These are phyloP conservation scores for Blastocystis sp. DNA, from an alignment of 352 stramenopile species.

Conservation along the genomic window DNA sequence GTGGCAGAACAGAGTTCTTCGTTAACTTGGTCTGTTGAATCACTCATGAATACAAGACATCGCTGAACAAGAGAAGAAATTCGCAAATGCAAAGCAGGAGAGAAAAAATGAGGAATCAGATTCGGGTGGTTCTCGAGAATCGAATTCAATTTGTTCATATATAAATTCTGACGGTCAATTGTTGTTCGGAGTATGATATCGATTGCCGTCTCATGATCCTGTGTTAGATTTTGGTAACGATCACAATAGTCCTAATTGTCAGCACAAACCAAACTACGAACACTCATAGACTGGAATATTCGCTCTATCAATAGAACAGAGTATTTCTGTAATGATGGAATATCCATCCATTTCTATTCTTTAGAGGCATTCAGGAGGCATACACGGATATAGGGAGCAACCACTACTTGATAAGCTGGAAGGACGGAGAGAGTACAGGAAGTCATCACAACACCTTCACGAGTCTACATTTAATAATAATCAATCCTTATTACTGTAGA, in stretches of 20 bases:
- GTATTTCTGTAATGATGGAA: background rate
- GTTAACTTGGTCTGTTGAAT: background rate
- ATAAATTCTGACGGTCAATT: background rate
- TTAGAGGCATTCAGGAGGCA: background rate
- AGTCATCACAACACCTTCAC: conserved; percentile 54
- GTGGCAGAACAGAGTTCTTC: background rate
- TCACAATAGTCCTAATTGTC: conserved; percentile 18
- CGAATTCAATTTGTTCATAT: conserved; percentile 28
- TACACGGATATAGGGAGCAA: conserved; percentile 7
- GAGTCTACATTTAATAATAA: background rate
- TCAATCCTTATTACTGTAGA: background rate
- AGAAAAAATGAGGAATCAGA: background rate
- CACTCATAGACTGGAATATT: conserved; percentile 30
- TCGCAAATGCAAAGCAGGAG: background rate
- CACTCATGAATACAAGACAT: background rate
- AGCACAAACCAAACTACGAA: background rate
- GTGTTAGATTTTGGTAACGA: background rate
- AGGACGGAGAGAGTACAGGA: conserved; percentile 40
- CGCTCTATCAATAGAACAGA: conserved; percentile 10
- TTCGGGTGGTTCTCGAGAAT: background rate
- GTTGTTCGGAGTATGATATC: background rate
- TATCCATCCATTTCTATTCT: conserved; percentile 14
- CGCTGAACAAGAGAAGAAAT: background rate
- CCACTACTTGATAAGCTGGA: background rate
- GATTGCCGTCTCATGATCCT: background rate